Evolutionary conservation across 306 rosid species (phyloP), one percentile per base, ranked within the genome.

Genomic region (Quercus robur): DNA sequence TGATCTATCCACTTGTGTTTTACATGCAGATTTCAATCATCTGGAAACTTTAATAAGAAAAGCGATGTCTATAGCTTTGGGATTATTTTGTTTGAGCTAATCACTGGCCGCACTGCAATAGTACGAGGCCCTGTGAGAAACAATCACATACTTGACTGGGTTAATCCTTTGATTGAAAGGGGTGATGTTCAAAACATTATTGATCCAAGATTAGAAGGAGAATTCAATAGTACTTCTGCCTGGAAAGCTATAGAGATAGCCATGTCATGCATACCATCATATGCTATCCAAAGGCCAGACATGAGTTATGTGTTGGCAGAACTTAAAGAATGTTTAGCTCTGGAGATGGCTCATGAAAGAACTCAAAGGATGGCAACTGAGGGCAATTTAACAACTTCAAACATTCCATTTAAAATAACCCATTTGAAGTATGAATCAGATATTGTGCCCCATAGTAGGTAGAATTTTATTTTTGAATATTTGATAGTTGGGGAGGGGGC

Each of bases 221-320:
- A 73, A 10, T 83, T 73, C 54, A 66, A 35, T 46, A 35, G 5
- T 17, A 77, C 33, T 64, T 81, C 86, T 17, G 83, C 73, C 2
- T 79, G 86, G 83, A 81, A 77, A 71, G 25, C 8, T 25, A 67
- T 74, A 6, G 86, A 84, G 49, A 82, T 79, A 35, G 88, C 80
- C 7, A 46, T 78, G 78, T 61, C 71, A 0, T 84, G 86, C 74
- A 56, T 18, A 72, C 19, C 31, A 13, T n/a, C 57, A 41, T 5
- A 2, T 51, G 70, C 73, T 21, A 19, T 19, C 25, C 76, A 84
- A 61, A 86, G 86, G 25, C 84, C 82, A n/a, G 82, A 87, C 72
- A 82, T 84, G 15, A 79, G 81, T n/a, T 49, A 70, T 17, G 69
- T 84, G 31, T 49, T 81, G 35, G 21, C 3, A 21, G 83, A 76